phyloP scores from a whole-genome alignment of 441 rosid species.

The Adansonia madagascariensis region DNA sequence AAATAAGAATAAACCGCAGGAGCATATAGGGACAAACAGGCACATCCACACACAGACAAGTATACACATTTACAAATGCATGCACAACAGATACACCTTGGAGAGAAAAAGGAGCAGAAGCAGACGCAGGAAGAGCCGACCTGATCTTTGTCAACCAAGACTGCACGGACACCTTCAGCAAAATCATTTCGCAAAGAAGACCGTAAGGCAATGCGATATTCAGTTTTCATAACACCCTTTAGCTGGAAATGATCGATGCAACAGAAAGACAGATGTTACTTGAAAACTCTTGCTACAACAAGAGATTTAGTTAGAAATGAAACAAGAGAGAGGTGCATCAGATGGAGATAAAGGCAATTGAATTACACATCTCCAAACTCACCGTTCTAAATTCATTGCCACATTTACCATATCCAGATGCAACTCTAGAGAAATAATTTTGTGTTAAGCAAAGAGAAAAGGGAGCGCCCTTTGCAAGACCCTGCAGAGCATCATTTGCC shows the following conservation, averaged over 20 bases:
- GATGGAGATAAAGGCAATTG: not conserved
- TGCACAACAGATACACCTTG: not conserved
- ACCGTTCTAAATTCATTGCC: slow-evolving; percentile 61
- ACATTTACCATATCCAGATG: slow-evolving; percentile 57
- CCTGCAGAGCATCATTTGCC: slow-evolving; percentile 83
- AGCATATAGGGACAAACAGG: too few relatives aligned
- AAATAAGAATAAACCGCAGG: too few relatives aligned
- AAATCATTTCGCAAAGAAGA: slow-evolving; percentile 79
- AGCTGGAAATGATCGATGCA: slow-evolving; percentile 48
- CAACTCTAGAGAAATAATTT: slow-evolving; percentile 67
- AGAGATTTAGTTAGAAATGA: not conserved
- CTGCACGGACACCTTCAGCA: slow-evolving; percentile 93
- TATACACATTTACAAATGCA: too few relatives aligned
- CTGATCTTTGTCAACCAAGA: slow-evolving; percentile 94
- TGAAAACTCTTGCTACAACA: not conserved
- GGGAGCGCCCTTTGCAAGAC: slow-evolving; percentile 77
- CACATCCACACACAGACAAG: too few relatives aligned
- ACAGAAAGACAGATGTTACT: slow-evolving; percentile 11
- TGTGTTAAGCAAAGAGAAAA: slow-evolving; percentile 79
- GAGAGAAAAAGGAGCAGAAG: not conserved
- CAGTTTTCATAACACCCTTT: slow-evolving; percentile 77
- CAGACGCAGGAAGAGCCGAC: slow-evolving; percentile 38
- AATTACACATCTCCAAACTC: slow-evolving; percentile 34
- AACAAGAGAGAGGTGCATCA: not conserved
- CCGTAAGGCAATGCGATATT: slow-evolving; percentile 77